A percentile compares a stretch with the other conserved stretches of the same genome.
phyloP scores from a whole-genome alignment of 768 basidiomycete species.

The Auriscalpium orientale region DNA sequence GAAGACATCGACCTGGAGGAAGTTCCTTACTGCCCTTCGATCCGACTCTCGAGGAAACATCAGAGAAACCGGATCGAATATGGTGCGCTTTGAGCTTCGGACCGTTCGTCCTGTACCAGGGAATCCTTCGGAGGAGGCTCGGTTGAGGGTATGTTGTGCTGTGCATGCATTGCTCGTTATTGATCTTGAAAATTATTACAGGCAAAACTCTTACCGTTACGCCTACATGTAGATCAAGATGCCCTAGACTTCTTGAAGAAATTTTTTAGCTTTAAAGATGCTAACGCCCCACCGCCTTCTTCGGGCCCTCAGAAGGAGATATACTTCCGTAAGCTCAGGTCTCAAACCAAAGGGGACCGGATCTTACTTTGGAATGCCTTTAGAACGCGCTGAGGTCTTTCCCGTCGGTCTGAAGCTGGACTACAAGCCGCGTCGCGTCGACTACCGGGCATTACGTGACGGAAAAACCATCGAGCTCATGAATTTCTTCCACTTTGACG shows the following conservation, averaged over 20 bases:
- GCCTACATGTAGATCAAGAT: conserved; percentile 96
- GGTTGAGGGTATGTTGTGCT: conserved; percentile 57
- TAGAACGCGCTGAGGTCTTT: conserved; percentile 92
- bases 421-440: conserved; percentile 96
- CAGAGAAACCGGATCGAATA: conserved; percentile 85
- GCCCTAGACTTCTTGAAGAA: conserved; percentile 96
- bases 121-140: conserved; percentile 63
- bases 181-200: conserved; percentile 23
- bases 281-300: conserved; percentile 31
- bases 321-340: conserved; percentile 59
- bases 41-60: conserved; percentile 83
- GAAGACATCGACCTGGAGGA: conserved; percentile 97
- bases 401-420: conserved; percentile 94
- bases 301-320: conserved; percentile 39
- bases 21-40: conserved; percentile 83
- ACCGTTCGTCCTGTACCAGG: conserved; percentile 67
- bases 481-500: conserved; percentile 99
- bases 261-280: conserved; percentile 84
- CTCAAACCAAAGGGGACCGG: neutral
- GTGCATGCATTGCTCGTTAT: neutral
- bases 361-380: neutral
- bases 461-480: conserved; percentile 94
- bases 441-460: conserved; percentile 83
- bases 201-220: conserved; percentile 86
- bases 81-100: conserved; percentile 82